phyloP scores from a whole-genome alignment of 371 early-diverging fungal genomes.

The Apophysomyces sp. region DNA sequence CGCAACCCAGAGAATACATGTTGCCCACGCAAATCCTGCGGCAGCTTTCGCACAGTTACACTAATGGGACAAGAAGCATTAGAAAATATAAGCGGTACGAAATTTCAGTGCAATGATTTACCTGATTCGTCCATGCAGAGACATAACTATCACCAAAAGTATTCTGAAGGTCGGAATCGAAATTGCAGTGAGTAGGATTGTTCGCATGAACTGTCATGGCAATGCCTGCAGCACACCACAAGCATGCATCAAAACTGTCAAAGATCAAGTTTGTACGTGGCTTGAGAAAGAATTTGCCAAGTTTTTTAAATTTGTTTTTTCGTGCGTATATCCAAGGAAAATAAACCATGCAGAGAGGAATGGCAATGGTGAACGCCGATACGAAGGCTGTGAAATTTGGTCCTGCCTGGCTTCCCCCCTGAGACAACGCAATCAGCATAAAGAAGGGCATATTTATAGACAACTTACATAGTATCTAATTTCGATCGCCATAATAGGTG shows the following conservation, averaged over 20 bases:
- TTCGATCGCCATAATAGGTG: conserved; percentile 34
- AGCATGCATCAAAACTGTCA: conserved; percentile 24
- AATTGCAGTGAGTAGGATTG: conserved; percentile 20
- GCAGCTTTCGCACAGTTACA: conserved; percentile 39
- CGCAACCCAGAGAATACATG: conserved; percentile 39
- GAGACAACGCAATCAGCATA: background rate
- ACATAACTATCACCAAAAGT: conserved; percentile 15
- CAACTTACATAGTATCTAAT: conserved; percentile 30
- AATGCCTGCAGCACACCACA: conserved; percentile 39
- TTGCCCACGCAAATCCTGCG: conserved; percentile 44
- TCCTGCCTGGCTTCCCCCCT: conserved; percentile 39
- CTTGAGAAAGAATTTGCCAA: conserved; percentile 37
- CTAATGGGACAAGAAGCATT: too few relatives aligned
- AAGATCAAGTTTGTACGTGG: conserved; percentile 39
- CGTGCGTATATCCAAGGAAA: conserved; percentile 36
- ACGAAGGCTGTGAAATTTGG: conserved; percentile 36
- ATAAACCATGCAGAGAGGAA: conserved; percentile 20
- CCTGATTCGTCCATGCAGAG: conserved; percentile 36
- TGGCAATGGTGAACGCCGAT: conserved; percentile 18
- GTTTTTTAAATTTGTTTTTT: conserved; percentile 22
- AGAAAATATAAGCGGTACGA: background rate
- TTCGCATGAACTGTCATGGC: conserved; percentile 36
- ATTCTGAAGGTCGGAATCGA: conserved; percentile 15
- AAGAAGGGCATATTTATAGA: background rate
- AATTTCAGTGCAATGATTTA: conserved; percentile 7